Base-by-base conservation (phyloP, 1,284 basidiomycete species). In the Trametes pubescens region DNA sequence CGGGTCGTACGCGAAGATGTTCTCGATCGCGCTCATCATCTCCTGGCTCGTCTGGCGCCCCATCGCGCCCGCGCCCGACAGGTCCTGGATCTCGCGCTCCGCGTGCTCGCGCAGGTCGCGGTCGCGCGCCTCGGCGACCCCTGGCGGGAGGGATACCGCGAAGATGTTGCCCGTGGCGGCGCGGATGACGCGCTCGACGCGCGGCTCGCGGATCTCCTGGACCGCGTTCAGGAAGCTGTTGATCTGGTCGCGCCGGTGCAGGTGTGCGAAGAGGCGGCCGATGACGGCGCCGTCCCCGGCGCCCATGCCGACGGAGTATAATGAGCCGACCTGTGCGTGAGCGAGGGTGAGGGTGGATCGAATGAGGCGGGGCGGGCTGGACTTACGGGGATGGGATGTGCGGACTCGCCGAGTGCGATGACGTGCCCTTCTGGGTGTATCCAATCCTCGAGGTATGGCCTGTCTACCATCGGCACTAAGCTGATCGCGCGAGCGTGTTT, bases 261-360 rank as follows among this genome's bases (percentile, higher is more conserved):
- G 74, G 71, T 86, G 84, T 8, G 83, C 82, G 72, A 89, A 87
- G 5, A 89, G 74, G 48, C 81, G 83, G 21, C 81, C 88, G 8
- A 89, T 78, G 8, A 85, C 82, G 2, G 84, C 84, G 4, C 79
- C 84, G 65, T 89, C 87, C 73, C 88, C 87, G 5, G 87, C 71
- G 7, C 80, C 75, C 73, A 88, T 81, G 9, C 81, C 81, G 18
- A 78, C 73, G 8, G 79, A 76, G 71, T 89, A 87, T 11, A 83
- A 74, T 0, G 83, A 80, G 13, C 86, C 86, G 18, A 81, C 77
- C 86, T 89, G 59, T 8, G 29, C 24, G 46, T 0, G 37, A 6
- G 38, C 10, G 40, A 14, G 49, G 29, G 40, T 49, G 44, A 51
- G 47, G 7, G 10, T 4, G 8, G 18, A 7, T 14, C 1, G 10